Evolutionary conservation across 441 rosid genomes (phyloP).

Genomic region (Bocquillonia castaneifolia): DNA sequence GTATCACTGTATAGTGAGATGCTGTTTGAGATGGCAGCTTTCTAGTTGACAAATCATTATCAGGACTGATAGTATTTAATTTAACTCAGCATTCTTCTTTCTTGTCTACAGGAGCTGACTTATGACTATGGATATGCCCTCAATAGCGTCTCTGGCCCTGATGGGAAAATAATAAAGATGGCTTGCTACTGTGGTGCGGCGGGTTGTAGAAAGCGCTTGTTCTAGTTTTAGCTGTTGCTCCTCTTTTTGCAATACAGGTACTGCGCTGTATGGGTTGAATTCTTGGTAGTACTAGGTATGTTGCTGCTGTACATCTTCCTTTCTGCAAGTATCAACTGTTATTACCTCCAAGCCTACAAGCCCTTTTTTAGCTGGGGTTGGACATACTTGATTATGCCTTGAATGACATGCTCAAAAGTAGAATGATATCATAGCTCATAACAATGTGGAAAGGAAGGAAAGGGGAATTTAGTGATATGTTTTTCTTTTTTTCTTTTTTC

Average conservation of each 20-base stretch:
- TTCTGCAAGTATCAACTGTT: not conserved
- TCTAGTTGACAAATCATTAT: not conserved
- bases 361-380: not conserved
- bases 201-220: conserved; percentile 66
- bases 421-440: conserved; percentile 1
- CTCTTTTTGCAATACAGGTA: not conserved
- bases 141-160: conserved; percentile 64
- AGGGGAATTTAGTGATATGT: no score
- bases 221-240: conserved; percentile 27
- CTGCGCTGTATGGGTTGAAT: not conserved
- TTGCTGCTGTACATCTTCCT: conserved; percentile 5
- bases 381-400: not conserved
- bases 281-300: not conserved
- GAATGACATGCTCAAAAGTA: not conserved
- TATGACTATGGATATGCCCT: conserved; percentile 87
- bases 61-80: not conserved
- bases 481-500: no score
- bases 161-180: conserved; percentile 66
- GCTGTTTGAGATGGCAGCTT: not conserved
- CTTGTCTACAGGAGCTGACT: conserved; percentile 57
- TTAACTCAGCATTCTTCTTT: not conserved
- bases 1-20: not conserved
- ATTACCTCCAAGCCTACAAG: not conserved
- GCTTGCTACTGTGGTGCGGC: conserved; percentile 73
- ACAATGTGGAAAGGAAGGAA: not conserved